These are phyloP conservation scores for Cornus florida DNA, from an alignment of 148 eudicot genomes.

Conservation along the genomic window DNA sequence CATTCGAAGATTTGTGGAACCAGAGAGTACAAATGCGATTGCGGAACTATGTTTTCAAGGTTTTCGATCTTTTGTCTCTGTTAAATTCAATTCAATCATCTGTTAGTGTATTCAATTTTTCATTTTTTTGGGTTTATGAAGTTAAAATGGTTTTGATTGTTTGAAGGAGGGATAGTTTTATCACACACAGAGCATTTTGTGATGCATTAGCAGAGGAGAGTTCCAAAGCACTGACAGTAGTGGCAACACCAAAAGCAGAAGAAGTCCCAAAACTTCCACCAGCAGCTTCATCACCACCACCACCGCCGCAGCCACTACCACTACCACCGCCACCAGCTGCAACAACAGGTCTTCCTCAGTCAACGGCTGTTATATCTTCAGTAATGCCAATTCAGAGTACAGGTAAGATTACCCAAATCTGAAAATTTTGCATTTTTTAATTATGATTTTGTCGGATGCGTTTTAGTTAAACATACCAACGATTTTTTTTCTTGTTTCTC, in stretches of 20 bases:
- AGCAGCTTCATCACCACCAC: constrained; percentile 32
- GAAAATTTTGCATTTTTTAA: constrained; percentile 13
- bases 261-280: constrained; percentile 31
- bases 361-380: constrained; percentile 37
- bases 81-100: neutral
- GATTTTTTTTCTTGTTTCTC: constrained; percentile 27
- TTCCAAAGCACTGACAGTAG: neutral
- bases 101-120: neutral
- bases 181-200: constrained; percentile 24
- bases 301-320: neutral
- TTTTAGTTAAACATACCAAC: constrained; percentile 10
- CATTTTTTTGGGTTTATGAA: neutral
- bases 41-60: constrained; percentile 23
- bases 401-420: constrained; percentile 42
- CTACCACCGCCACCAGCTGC: constrained; percentile 18
- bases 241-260: constrained; percentile 29
- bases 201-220: constrained; percentile 23
- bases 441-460: constrained; percentile 19
- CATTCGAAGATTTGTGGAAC: constrained; percentile 20
- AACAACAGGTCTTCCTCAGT: constrained; percentile 22
- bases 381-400: constrained; percentile 47
- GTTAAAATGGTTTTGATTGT: neutral
- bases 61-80: neutral
- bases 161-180: constrained; percentile 23
- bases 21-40: constrained; percentile 18